Base-by-base conservation (phyloP, 768 basidiomycete genomes). In the Suillus hirtellus region DNA sequence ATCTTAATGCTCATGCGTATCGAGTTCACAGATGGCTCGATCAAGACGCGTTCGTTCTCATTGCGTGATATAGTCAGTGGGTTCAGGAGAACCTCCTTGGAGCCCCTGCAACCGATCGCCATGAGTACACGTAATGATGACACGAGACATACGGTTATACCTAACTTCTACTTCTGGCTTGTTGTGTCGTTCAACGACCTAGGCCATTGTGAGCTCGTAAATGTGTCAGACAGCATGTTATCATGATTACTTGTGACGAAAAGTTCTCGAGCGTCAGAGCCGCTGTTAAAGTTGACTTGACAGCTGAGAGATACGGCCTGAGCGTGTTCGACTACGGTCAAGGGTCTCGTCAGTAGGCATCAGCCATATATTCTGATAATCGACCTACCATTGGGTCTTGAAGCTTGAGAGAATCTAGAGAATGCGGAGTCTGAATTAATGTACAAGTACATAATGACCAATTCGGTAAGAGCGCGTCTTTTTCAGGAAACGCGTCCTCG, bases 221-320 rank as follows among this genome's bases (percentile, higher is more conserved):
- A 35, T 31, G 60, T 65, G 55, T 62, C 44, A 60, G 47, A 68
- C 60, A 63, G n/a, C 49, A 50, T 42, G 7, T 61, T 3, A 35
- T 19, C 24, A 37, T 64, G 56, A 50, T 70, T 75, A 94, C 93
- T 85, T 99, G 96, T 12, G 96, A 99, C 56, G 95, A 87, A 81
- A 99, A 99, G 84, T 96, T 94, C 81, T 99, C 95, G 65, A 99
- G 82, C 1, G 96, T 98, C 68, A 99, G 81, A 3, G 97, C 96
- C 37, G 97, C 96, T n/a, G 96, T 99, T 58, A 99, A 82, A 27
- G 97, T 97, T 7, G 94, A 94, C 67, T 97, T 84, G 62, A 99
- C 97, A 21, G 95, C 95, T 27, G 93, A 91, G 60, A 99, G 89
- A 78, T 99, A 99, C 3, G 96, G 96, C 72, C 96, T 85, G 53